A percentile compares a stretch with the other conserved stretches of the same genome.
Evolutionary conservation across 352 stramenopile species (phyloP).

Genomic region (Pythium angustatum): DNA sequence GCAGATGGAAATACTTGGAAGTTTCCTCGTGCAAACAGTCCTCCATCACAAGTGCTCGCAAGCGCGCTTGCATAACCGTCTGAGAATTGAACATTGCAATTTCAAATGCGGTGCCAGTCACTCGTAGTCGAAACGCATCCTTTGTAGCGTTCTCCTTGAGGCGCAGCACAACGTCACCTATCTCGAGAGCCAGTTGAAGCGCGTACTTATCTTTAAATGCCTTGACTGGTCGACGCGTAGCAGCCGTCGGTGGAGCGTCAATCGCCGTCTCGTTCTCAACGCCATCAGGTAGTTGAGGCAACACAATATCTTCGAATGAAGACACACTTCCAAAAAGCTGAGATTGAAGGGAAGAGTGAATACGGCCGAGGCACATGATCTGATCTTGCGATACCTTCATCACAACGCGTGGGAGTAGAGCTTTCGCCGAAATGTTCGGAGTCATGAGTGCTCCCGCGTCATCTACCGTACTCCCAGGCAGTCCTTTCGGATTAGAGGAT

Average conservation of each 20-base stretch:
- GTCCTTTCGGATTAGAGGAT: constrained; percentile 1
- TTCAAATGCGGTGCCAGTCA: constrained; percentile 53
- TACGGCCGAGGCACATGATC: constrained; percentile 46
- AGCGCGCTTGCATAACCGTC: constrained; percentile 47
- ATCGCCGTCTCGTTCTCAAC: not conserved
- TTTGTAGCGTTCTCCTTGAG: constrained; percentile 46
- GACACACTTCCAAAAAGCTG: constrained; percentile 22
- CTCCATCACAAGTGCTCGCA: constrained; percentile 68
- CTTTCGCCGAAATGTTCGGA: constrained; percentile 37
- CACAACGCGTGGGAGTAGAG: constrained; percentile 41
- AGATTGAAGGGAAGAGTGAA: constrained; percentile 53
- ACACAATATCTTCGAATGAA: not conserved
- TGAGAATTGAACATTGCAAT: constrained; percentile 45
- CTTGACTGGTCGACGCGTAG: not conserved
- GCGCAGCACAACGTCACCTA: constrained; percentile 56
- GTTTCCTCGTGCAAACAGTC: constrained; percentile 54
- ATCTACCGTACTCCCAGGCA: not conserved
- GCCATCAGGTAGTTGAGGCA: not conserved
- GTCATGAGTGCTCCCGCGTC: not conserved
- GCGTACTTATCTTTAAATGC: constrained; percentile 43
- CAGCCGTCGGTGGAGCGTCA: not conserved
- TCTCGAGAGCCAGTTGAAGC: constrained; percentile 48
- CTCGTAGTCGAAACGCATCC: constrained; percentile 53
- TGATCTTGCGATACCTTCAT: constrained; percentile 57
- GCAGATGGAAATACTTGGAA: constrained; percentile 64